Evolutionary conservation across 106 monocot species (phyloP).

Genomic region (Dioscorea dumetorum): DNA sequence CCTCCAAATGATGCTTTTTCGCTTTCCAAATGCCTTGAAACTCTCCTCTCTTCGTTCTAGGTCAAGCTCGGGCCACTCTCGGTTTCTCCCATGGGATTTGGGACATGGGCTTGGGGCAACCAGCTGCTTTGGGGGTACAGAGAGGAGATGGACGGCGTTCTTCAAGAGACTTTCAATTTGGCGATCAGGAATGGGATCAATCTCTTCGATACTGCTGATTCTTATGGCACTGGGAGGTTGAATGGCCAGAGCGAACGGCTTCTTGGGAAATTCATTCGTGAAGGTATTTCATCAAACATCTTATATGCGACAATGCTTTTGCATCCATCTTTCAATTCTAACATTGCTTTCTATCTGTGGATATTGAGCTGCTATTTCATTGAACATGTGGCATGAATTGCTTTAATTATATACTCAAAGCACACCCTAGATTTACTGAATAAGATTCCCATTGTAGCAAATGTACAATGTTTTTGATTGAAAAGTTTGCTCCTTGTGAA

Average conservation of each 20-base stretch:
- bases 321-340: too few species aligned
- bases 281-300: conserved; percentile 9
- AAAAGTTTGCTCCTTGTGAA: too few species aligned
- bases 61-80: conserved; percentile 65
- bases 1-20: too few species aligned
- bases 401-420: too few species aligned
- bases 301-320: too few species aligned
- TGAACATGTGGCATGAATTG: too few species aligned
- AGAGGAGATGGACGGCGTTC: conserved; percentile 70
- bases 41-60: conserved; percentile 17
- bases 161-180: conserved; percentile 74
- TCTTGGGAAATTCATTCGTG: conserved; percentile 90
- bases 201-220: conserved; percentile 98
- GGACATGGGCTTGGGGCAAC: conserved; percentile 99
- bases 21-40: too few species aligned
- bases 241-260: conserved; percentile 93
- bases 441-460: too few species aligned
- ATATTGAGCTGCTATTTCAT: too few species aligned
- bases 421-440: too few species aligned
- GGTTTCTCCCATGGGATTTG: conserved; percentile 97
- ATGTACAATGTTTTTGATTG: too few species aligned
- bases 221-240: conserved; percentile 88
- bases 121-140: conserved; percentile 91
- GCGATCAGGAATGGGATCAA: conserved; percentile 76
- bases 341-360: too few species aligned